phyloP scores from a whole-genome alignment of 176 grass and related monocot species.

The Thalia dealbata region DNA sequence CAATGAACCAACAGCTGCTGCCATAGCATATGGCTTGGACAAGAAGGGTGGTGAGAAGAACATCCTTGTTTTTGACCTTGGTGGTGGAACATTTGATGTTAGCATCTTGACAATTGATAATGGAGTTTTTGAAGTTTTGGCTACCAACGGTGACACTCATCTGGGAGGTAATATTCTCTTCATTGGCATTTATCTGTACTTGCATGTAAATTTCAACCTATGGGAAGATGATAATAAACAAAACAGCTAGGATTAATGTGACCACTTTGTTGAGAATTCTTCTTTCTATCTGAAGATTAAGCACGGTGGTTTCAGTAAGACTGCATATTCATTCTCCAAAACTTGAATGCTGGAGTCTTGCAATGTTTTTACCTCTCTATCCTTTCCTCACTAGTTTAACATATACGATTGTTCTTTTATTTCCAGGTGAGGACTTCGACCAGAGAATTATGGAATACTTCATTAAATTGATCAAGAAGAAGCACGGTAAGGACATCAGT shows the following conservation, averaged over 20 bases:
- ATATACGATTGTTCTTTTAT: neutral
- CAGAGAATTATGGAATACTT: slow-evolving; percentile 71
- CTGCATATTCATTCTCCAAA: neutral
- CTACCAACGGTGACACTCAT: slow-evolving; percentile 71
- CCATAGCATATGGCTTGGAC: slow-evolving; percentile 61
- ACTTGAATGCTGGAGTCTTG: neutral
- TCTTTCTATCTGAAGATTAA: no score
- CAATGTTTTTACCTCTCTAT: neutral
- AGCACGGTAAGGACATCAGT: slow-evolving; percentile 47
- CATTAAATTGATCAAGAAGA: slow-evolving; percentile 52
- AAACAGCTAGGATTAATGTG: neutral
- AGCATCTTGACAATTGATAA: slow-evolving; percentile 50
- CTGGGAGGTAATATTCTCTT: slow-evolving; percentile 37
- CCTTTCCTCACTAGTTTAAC: neutral
- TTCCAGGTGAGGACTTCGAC: slow-evolving; percentile 67
- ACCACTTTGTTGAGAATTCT: no score
- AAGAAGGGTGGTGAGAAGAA: slow-evolving; percentile 43
- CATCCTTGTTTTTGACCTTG: slow-evolving; percentile 58
- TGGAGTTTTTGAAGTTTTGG: slow-evolving; percentile 52
- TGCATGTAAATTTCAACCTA: no score
- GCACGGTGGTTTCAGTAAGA: no score
- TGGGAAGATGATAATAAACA: neutral
- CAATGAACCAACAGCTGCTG: slow-evolving; percentile 62
- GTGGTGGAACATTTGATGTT: slow-evolving; percentile 55
- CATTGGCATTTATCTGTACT: neutral